These are phyloP conservation scores for Mucor saturninus DNA, from an alignment of 371 early-diverging fungal species.

Conservation along the genomic window DNA sequence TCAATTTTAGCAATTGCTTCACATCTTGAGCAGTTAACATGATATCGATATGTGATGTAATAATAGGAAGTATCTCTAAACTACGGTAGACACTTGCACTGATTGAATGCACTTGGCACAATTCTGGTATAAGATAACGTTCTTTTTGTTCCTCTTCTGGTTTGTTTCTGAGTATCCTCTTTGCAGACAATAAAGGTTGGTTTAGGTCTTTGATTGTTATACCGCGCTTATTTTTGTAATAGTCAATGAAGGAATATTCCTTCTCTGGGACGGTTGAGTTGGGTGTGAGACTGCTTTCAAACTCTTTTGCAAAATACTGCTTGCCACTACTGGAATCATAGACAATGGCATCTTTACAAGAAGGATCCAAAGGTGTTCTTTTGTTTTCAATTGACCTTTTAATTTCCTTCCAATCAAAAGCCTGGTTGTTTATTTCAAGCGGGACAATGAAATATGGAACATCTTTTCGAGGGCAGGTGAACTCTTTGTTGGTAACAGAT, in stretches of 20 bases:
- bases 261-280: conserved; percentile 31
- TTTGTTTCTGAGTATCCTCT: conserved; percentile 18
- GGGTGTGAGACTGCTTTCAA: conserved; percentile 48
- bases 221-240: conserved; percentile 40
- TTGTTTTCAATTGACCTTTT: conserved; percentile 9
- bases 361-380: not conserved
- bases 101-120: conserved; percentile 50
- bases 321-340: conserved; percentile 53
- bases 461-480: conserved; percentile 47
- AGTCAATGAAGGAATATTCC: conserved; percentile 42
- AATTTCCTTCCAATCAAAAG: conserved; percentile 66
- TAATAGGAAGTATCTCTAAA: conserved; percentile 63
- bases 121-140: conserved; percentile 60
- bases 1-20: conserved; percentile 37
- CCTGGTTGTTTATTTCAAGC: not conserved
- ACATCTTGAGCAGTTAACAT: conserved; percentile 63
- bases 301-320: conserved; percentile 52
- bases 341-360: conserved; percentile 45
- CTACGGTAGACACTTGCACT: conserved; percentile 56
- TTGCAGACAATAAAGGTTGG: conserved; percentile 41
- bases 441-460: conserved; percentile 62
- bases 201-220: conserved; percentile 28
- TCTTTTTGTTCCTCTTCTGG: conserved; percentile 34
- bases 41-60: conserved; percentile 68
- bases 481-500: conserved; percentile 36